Evolutionary conservation across 805 yeast species (phyloP).

Genomic region (Clavispora santaluciae): DNA sequence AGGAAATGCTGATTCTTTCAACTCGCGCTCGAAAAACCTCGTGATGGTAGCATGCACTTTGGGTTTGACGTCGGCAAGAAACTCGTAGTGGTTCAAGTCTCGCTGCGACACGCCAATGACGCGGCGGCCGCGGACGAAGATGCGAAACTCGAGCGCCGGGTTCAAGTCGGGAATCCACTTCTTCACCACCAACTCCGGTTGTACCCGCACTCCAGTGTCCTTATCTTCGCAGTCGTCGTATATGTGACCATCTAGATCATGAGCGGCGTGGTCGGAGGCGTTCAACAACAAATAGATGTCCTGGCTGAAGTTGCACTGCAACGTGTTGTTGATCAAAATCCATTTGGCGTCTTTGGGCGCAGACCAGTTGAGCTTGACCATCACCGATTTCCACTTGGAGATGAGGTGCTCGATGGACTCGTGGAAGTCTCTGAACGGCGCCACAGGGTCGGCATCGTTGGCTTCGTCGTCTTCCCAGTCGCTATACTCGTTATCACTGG

Average conservation of each 20-base stretch:
- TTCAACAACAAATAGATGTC: constrained; percentile 81
- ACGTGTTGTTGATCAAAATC: constrained; percentile 76
- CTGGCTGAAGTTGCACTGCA: constrained; percentile 63
- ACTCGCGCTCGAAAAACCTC: constrained; percentile 48
- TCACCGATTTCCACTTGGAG: constrained; percentile 51
- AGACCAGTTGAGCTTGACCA: constrained; percentile 95
- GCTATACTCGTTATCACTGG: constrained; percentile 62
- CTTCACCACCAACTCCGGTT: constrained; percentile 66
- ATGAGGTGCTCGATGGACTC: constrained; percentile 43
- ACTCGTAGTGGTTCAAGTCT: constrained; percentile 79
- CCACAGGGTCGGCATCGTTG: constrained; percentile 13
- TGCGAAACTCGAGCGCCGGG: constrained; percentile 89
- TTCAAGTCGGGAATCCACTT: constrained; percentile 73
- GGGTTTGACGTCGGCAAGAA: constrained; percentile 48
- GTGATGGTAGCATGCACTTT: constrained; percentile 46
- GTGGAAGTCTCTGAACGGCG: constrained; percentile 57
- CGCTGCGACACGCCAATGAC: constrained; percentile 79
- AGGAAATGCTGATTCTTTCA: constrained; percentile 21
- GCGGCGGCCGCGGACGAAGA: constrained; percentile 62
- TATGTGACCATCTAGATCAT: constrained; percentile 67
- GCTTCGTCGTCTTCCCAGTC: constrained; percentile 59
- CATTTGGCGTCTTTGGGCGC: constrained; percentile 93
- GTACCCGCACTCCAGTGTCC: constrained; percentile 18
- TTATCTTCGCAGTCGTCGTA: constrained; percentile 44
- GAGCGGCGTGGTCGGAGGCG: constrained; percentile 81